phyloP scores from a whole-genome alignment of 73 alveolate species.

The Paramecium biaurelia region DNA sequence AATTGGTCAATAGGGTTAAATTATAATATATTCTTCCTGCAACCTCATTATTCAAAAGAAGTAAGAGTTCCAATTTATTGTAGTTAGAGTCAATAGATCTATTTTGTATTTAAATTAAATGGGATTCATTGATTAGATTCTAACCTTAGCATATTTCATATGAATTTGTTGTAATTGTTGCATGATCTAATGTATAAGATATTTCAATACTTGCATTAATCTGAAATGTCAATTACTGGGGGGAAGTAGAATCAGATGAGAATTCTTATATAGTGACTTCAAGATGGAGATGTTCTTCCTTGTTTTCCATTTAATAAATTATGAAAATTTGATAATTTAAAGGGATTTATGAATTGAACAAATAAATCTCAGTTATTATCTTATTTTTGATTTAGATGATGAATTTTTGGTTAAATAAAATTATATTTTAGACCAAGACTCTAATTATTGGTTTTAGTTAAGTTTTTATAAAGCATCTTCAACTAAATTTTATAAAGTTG shows the following conservation, averaged over 20 bases:
- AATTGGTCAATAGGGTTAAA: background rate
- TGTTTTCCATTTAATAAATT: background rate
- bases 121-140: background rate
- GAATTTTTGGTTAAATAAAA: background rate
- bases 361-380: background rate
- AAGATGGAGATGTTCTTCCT: background rate
- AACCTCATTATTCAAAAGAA: background rate
- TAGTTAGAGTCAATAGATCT: background rate
- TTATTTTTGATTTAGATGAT: background rate
- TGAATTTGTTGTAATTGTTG: background rate
- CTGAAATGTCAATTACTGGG: background rate
- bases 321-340: background rate
- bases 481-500: background rate
- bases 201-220: background rate
- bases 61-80: background rate
- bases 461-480: background rate
- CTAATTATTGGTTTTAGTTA: background rate
- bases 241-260: background rate
- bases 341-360: background rate
- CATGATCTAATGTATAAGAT: background rate
- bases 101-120: background rate
- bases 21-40: background rate
- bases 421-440: background rate
- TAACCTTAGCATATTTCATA: background rate
- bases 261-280: background rate